phyloP scores from a whole-genome alignment of 2,329 filamentous ascomycete genomes.

The Paecilomyces variotii region DNA sequence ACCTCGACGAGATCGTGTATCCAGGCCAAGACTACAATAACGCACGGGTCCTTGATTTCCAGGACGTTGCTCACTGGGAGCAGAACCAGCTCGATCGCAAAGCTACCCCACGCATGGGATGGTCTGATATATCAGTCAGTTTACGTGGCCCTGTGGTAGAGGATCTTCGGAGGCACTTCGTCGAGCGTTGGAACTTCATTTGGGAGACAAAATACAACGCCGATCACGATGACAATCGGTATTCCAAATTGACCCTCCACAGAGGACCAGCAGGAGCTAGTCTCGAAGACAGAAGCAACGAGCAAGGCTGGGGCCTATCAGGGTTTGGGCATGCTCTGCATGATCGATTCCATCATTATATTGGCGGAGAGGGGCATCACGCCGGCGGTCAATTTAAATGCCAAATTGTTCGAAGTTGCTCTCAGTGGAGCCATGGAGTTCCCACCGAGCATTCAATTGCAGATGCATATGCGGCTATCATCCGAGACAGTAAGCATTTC shows the following conservation, averaged over 20 bases:
- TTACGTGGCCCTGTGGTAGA: slow-evolving; percentile 66
- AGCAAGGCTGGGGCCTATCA: slow-evolving; percentile 28
- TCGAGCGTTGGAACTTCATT: slow-evolving; percentile 87
- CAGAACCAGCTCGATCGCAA: slow-evolving; percentile 80
- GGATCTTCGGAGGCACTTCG: slow-evolving; percentile 70
- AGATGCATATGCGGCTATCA: slow-evolving; percentile 77
- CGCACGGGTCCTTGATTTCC: slow-evolving; percentile 72
- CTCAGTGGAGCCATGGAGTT: slow-evolving; percentile 96
- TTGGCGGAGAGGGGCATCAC: slow-evolving; percentile 8
- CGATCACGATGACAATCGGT: slow-evolving; percentile 42
- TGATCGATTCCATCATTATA: slow-evolving; percentile 34
- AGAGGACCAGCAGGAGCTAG: background rate
- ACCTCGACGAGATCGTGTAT: slow-evolving; percentile 69
- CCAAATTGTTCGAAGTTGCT: slow-evolving; percentile 62
- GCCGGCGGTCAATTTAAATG: slow-evolving; percentile 28
- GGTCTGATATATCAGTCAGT: slow-evolving; percentile 78
- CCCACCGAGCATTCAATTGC: slow-evolving; percentile 73
- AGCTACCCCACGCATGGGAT: slow-evolving; percentile 78
- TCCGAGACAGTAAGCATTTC: slow-evolving; percentile 79
- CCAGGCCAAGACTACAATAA: slow-evolving; percentile 94
- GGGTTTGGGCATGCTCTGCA: slow-evolving; percentile 32
- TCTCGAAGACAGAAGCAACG: slow-evolving; percentile 23
- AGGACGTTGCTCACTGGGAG: slow-evolving; percentile 68
- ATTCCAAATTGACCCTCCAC: slow-evolving; percentile 17
- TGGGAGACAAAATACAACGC: slow-evolving; percentile 71